Percentiles rank a stretch among this genome's conserved stretches.
Evolutionary conservation across 2,329 filamentous ascomycete species (phyloP).

Genomic region (Domatiomyces globalis): DNA sequence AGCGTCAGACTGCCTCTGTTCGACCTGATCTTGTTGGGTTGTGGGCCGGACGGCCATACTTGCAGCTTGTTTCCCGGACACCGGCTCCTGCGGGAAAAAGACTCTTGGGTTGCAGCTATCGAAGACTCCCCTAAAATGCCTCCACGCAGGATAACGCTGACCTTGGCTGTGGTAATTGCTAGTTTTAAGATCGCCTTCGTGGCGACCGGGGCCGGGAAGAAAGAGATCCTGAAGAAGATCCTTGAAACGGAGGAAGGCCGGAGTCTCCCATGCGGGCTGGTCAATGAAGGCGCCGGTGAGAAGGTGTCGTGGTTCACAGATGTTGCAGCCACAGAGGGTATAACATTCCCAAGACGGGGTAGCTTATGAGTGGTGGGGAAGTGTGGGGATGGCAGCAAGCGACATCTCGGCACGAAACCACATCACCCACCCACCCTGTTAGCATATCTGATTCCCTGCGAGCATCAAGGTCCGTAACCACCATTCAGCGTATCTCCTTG

Average conservation of each 20-base stretch:
- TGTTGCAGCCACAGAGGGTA: slow-evolving; percentile 67
- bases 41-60: slow-evolving; percentile 91
- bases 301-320: slow-evolving; percentile 95
- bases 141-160: slow-evolving; percentile 77
- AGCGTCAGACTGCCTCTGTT: slow-evolving; percentile 91
- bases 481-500: too few species aligned
- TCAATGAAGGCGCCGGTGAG: slow-evolving; percentile 73
- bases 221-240: slow-evolving; percentile 81
- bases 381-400: neutral
- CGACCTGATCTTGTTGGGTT: slow-evolving; percentile 83
- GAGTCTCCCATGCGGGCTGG: slow-evolving; percentile 68
- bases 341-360: slow-evolving; percentile 64
- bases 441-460: too few species aligned
- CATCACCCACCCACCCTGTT: too few species aligned
- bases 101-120: slow-evolving; percentile 85
- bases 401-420: too few species aligned
- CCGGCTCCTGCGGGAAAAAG: slow-evolving; percentile 67
- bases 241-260: slow-evolving; percentile 63
- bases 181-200: slow-evolving; percentile 80
- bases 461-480: too few species aligned
- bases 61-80: slow-evolving; percentile 93
- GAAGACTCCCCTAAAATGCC: slow-evolving; percentile 92
- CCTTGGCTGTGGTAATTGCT: slow-evolving; percentile 78
- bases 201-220: slow-evolving; percentile 77
- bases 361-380: slow-evolving; percentile 34